Evolutionary conservation across 2,329 filamentous ascomycete genomes (phyloP).

Genomic region (Stachybotrys chlorohalonatus): DNA sequence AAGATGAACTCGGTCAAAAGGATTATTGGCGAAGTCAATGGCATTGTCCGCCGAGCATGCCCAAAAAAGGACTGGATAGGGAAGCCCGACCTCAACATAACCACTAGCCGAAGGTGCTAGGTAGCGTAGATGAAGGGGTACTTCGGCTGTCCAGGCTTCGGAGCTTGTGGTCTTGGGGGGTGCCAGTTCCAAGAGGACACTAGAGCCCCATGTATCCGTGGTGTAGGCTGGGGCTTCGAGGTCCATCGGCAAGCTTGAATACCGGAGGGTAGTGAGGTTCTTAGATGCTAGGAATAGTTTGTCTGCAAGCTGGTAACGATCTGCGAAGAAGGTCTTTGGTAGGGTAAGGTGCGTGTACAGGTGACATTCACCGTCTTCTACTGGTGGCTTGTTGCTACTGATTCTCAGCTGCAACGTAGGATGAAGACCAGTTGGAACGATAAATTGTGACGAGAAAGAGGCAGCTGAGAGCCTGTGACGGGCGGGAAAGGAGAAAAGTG

Average conservation of each 20-base stretch:
- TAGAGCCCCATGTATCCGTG: constrained; percentile 68
- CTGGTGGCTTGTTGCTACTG: constrained; percentile 38
- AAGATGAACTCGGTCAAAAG: constrained; percentile 77
- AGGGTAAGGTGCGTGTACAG: constrained; percentile 77
- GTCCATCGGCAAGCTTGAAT: constrained; percentile 69
- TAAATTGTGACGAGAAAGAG: constrained; percentile 55
- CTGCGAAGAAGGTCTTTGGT: constrained; percentile 72
- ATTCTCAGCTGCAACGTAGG: constrained; percentile 67
- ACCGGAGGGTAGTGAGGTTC: constrained; percentile 60
- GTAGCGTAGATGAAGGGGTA: constrained; percentile 84
- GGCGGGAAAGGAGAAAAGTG: constrained; percentile 75
- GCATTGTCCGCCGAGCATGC: constrained; percentile 63
- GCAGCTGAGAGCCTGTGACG: constrained; percentile 56
- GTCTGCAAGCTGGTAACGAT: constrained; percentile 77
- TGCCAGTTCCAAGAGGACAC: constrained; percentile 64
- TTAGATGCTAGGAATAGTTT: constrained; percentile 71
- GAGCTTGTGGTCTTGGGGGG: constrained; percentile 31
- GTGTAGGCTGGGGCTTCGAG: constrained; percentile 86
- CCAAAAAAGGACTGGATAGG: constrained; percentile 85
- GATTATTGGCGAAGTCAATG: constrained; percentile 63
- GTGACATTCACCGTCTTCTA: constrained; percentile 52
- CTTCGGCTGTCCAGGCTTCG: constrained; percentile 52
- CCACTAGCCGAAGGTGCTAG: constrained; percentile 52
- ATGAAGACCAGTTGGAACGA: constrained; percentile 71
- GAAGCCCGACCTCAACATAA: constrained; percentile 47